Conservation (phyloP, 495 filamentous ascomycete genomes). For the Aspergillus leporis region DNA sequence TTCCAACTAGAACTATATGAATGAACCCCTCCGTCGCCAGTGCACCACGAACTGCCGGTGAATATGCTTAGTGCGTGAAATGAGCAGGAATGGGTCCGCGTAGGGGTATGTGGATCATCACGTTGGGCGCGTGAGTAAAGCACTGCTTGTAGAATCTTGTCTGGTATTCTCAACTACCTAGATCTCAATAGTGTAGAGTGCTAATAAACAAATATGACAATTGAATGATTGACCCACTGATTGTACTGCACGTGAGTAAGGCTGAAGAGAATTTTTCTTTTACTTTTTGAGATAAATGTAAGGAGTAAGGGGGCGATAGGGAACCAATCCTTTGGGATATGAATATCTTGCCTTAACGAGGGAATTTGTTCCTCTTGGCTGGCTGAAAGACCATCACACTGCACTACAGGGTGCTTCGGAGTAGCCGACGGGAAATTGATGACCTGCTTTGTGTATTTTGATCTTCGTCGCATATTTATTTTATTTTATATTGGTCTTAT, state of each 20-base stretch:
- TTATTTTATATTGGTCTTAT: not conserved
- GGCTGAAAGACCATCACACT: not conserved
- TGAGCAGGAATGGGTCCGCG: too few species aligned
- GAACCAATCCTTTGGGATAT: not conserved
- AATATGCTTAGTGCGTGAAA: too few species aligned
- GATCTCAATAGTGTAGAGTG: not conserved
- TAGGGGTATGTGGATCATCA: too few species aligned
- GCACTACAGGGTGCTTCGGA: not conserved
- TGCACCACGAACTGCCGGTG: too few species aligned
- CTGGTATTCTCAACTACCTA: too few species aligned
- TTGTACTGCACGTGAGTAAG: not conserved
- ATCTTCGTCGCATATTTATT: not conserved
- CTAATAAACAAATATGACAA: not conserved
- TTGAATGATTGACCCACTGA: not conserved
- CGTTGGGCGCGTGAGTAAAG: too few species aligned
- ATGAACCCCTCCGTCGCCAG: too few species aligned
- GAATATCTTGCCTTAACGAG: not conserved
- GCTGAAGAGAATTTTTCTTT: not conserved
- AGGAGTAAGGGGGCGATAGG: constrained; percentile 4
- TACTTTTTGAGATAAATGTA: not conserved
- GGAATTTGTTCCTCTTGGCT: not conserved
- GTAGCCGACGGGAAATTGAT: not conserved
- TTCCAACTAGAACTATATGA: too few species aligned
- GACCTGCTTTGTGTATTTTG: not conserved
- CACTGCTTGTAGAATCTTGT: too few species aligned